phyloP scores from a whole-genome alignment of 2,329 filamentous ascomycete genomes.

The Ampelomyces quisqualis region DNA sequence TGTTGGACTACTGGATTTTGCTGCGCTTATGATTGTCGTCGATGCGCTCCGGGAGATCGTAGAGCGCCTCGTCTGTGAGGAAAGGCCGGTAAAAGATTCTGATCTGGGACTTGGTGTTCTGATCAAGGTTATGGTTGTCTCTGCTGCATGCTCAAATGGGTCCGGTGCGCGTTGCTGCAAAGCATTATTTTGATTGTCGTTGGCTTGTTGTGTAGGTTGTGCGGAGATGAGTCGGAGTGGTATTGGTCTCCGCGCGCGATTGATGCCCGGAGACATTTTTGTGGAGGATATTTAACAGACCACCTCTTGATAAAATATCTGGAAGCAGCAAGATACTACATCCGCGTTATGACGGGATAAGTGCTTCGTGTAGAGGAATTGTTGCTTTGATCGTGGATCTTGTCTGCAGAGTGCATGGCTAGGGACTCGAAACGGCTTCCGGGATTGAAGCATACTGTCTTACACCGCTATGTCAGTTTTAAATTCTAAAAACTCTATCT shows the following conservation, averaged over 20 bases:
- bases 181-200: not conserved
- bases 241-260: not conserved
- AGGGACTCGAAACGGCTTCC: not conserved
- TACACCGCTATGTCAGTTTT: not conserved
- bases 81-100: not conserved
- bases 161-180: not conserved
- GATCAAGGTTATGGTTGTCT: not conserved
- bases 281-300: not conserved
- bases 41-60: not conserved
- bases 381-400: not conserved
- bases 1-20: not conserved
- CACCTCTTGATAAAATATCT: not conserved
- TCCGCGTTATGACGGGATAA: not conserved
- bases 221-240: not conserved
- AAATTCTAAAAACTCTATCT: not conserved
- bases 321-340: not conserved
- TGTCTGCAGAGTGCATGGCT: not conserved
- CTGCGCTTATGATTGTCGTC: not conserved
- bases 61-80: not conserved
- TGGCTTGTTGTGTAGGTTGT: not conserved
- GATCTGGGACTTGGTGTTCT: not conserved
- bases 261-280: not conserved
- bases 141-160: not conserved
- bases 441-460: not conserved
- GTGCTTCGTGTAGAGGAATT: not conserved